Evolutionary conservation across 177 flowering plant species (phyloP), one percentile per base, ranked within the genome.

Genomic region (Vitis hybrid): DNA sequence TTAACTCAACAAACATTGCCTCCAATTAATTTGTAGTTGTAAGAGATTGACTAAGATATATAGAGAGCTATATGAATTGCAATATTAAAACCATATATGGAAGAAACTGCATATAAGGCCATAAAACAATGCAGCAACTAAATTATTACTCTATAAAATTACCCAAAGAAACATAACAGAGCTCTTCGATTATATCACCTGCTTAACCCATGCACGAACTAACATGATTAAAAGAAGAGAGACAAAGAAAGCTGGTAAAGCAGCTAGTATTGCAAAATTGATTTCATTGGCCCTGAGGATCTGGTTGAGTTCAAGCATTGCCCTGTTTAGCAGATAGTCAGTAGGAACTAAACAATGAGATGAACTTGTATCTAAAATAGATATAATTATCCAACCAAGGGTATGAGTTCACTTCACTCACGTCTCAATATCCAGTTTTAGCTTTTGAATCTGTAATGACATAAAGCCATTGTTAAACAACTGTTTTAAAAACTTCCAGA

Each of bases 261-360:
- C 98, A 74, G 99, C 99, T 57, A 95, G 86, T 79, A 95, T 76
- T 6, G 99, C 98, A 84, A 95, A 93, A 80, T 95, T 95, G 79
- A 95, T 95, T 80, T 95, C 97, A 77, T 95, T 95, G 68, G 99
- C 98, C 78, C 84, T 85, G n/a, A 95, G 89, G 79, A 95, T 95
- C 85, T 95, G 98, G 78, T 93, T 80, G 59, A 95, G 81, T 77
- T 95, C 99, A 63, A 95, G 95, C 99, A 95, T 93, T 58, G 97
- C 99, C 87, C 99, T 95, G 88, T 71, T 59, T 27, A 75, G 24
- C 65, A 62, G 17, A 70, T n/a, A 20, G 30, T 49, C n/a, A 69
- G 70, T 50, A 78, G 58, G 20, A 71, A 67, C 41, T 15, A 24
- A 18, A 17, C 7, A 50, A 66, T 54, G 35, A 30, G 10, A 66